Evolutionary conservation across 805 yeast genomes (phyloP).

Genomic region (Cyberlindnera suaveolens): DNA sequence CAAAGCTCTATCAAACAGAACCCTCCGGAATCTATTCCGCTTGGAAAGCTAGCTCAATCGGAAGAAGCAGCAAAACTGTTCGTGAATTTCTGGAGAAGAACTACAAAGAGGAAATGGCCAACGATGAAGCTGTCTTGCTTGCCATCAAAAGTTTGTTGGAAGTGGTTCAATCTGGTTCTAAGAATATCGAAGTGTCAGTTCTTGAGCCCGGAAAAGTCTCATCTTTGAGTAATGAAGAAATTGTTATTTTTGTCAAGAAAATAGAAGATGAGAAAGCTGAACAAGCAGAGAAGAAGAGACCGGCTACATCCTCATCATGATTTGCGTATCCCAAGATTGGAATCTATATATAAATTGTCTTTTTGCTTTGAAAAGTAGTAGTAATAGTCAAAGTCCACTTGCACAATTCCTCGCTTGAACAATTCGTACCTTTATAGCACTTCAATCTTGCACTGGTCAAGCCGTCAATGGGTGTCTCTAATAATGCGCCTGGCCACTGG

Average conservation of each 20-base stretch:
- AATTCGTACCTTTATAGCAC: too few species aligned
- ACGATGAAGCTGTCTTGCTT: constrained; percentile 68
- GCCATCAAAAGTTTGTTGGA: constrained; percentile 85
- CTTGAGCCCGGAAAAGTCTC: constrained; percentile 52
- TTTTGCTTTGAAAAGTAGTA: too few species aligned
- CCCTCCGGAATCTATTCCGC: constrained; percentile 97
- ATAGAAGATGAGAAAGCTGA: constrained; percentile 16
- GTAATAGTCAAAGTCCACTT: too few species aligned
- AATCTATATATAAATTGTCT: too few species aligned
- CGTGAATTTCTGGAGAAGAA: constrained; percentile 92
- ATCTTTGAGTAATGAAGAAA: constrained; percentile 10
- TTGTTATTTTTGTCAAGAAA: constrained; percentile 8
- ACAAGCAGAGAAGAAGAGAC: constrained; percentile 15
- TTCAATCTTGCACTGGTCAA: too few species aligned
- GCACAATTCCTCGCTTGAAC: too few species aligned
- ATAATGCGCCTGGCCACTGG: too few species aligned
- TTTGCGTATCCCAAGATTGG: background rate
- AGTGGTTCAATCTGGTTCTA: constrained; percentile 97
- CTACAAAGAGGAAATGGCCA: constrained; percentile 54
- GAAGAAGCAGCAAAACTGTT: constrained; percentile 90
- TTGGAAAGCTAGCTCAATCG: constrained; percentile 97
- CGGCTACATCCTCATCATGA: constrained; percentile 5
- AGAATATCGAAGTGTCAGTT: constrained; percentile 88
- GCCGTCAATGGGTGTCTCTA: too few species aligned
- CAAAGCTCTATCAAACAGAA: constrained; percentile 89